Evolutionary conservation across 495 filamentous ascomycete genomes (phyloP), one percentile per base, ranked within the genome.

Genomic region (Penicillium macrosclerotiorum): DNA sequence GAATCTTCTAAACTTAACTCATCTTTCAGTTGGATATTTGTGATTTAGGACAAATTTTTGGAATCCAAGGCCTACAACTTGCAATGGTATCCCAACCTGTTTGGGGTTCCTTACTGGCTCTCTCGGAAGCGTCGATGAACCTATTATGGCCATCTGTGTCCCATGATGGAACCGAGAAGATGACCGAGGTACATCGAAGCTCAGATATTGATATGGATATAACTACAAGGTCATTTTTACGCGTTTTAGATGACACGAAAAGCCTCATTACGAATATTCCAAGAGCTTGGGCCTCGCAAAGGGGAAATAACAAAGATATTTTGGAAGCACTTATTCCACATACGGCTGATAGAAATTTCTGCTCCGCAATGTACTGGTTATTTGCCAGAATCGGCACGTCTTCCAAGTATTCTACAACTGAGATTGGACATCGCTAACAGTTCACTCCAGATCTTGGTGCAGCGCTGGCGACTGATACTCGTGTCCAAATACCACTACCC

Each of bases 301-400:
- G 25, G 25, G 16, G 25, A 36, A n/a, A 13, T 45, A 24, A 54
- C 26, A 37, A 14, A 9, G 39, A 47, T 0, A 26, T 49, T 7
- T 12, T 61, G 17, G 36, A 53, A 4, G 37, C 39, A 4, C 25
- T 69, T 8, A 45, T 37, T 18, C 43, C 51, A 13, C 43, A 54
- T 26, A 50, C 56, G 1, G 42, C 48, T 4, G 48, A 43, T 11
- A 42, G 42, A 12, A 34, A 54, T 37, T 42, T 67, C 8, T 55
- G 62, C 16, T 58, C 60, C 4, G 57, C 54, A 9, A 51, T 62
- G 11, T 68, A 68, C 31, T 73, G 65, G 68, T 55, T 69, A 20
- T 60, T 67, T 40, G 31, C 63, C 25, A 57, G 67, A 44, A 46
- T 62, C 9, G 66, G 69, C 66, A 60, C 40, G 52, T 52, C 36